Conservation (phyloP, 2,329 filamentous ascomycete genomes). For the Eutypella sp. region DNA sequence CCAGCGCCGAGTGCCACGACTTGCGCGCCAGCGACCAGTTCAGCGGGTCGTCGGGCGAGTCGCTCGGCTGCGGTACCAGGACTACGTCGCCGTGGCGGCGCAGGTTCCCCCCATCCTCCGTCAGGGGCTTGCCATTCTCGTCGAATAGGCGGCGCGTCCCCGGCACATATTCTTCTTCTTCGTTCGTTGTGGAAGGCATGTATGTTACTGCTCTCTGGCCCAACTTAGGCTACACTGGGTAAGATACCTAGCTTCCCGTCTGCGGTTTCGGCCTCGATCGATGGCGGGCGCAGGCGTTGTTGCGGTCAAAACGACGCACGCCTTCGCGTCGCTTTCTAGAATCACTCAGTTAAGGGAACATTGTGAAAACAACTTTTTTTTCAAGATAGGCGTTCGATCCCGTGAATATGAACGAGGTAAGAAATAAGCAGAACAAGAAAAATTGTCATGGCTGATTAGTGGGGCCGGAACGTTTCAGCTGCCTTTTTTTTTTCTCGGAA, state of each 20-base stretch:
- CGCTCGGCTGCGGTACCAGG: constrained; percentile 48
- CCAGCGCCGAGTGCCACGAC: constrained; percentile 45
- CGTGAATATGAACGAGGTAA: background rate
- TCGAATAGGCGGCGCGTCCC: constrained; percentile 1
- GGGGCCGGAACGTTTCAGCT: background rate
- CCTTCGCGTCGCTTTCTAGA: background rate
- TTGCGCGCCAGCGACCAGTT: constrained; percentile 45
- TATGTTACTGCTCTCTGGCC: background rate
- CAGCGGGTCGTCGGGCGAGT: constrained; percentile 47
- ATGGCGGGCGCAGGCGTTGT: background rate
- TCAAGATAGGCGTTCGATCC: background rate
- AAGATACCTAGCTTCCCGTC: background rate
- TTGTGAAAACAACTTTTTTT: background rate
- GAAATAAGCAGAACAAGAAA: background rate
- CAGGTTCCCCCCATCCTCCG: background rate
- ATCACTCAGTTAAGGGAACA: background rate
- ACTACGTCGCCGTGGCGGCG: constrained; percentile 37
- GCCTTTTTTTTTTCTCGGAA: no score
- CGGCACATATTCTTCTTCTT: background rate
- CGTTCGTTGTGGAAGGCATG: background rate
- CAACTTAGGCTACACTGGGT: background rate
- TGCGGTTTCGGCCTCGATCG: background rate
- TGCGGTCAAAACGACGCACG: background rate
- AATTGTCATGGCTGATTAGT: background rate
- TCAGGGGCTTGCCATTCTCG: background rate